Conservation (phyloP, 139 green algal species). For the Nannochloris sp. region DNA sequence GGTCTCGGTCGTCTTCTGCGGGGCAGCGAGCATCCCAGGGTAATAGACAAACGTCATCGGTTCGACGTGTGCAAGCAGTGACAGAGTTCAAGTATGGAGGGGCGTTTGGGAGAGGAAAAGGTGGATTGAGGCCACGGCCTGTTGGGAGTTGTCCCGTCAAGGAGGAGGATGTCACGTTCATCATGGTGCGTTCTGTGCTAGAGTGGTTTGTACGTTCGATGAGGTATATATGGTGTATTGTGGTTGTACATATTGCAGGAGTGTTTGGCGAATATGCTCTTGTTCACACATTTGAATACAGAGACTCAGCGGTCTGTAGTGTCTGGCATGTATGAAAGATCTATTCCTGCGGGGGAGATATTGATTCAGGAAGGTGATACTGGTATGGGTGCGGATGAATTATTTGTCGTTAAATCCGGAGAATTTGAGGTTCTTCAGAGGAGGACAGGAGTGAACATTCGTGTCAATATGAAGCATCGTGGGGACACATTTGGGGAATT, state of each 20-base stretch:
- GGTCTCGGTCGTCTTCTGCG: neutral
- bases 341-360: conserved; percentile 62
- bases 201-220: neutral
- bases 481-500: conserved; percentile 88
- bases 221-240: neutral
- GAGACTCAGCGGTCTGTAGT: conserved; percentile 52
- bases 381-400: conserved; percentile 63
- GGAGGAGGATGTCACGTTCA: neutral
- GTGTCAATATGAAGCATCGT: conserved; percentile 77
- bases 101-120: neutral
- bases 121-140: neutral
- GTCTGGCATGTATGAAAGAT: conserved; percentile 40
- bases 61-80: too few relatives aligned
- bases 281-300: conserved; percentile 70
- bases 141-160: neutral
- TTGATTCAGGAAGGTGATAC: conserved; percentile 87
- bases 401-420: conserved; percentile 88
- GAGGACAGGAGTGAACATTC: conserved; percentile 75
- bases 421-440: conserved; percentile 87
- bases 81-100: too few relatives aligned
- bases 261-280: conserved; percentile 67
- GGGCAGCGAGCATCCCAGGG: neutral
- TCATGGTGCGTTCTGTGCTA: neutral
- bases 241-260: conserved; percentile 25
- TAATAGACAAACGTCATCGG: too few relatives aligned